A percentile compares a stretch with the other conserved stretches of the same genome.
phyloP scores from a whole-genome alignment of 2,329 filamentous ascomycete genomes.

The Botrytis byssoidea region DNA sequence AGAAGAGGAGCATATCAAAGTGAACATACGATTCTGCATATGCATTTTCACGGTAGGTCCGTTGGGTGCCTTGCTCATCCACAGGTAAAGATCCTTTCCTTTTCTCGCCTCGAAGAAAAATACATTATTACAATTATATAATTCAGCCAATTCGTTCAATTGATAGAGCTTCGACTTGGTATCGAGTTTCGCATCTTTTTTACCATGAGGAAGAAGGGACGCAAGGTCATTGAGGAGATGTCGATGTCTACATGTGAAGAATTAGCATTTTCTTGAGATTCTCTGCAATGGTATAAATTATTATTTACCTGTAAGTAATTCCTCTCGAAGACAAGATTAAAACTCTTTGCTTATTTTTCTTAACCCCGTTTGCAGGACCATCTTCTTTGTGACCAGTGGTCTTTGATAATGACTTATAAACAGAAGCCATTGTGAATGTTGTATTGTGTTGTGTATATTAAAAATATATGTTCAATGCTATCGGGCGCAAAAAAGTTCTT shows the following conservation, averaged over 20 bases:
- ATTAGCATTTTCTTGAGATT: conserved; percentile 16
- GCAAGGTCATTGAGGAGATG: conserved; percentile 90
- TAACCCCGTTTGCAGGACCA: conserved; percentile 48
- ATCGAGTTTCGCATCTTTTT: conserved; percentile 96
- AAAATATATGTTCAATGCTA: conserved; percentile 9
- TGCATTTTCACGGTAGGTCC: conserved; percentile 65
- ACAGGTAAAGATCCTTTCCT: conserved; percentile 89
- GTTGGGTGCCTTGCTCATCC: conserved; percentile 83
- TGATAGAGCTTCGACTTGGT: conserved; percentile 85
- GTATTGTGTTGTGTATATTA: conserved; percentile 23
- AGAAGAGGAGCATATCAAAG: background rate
- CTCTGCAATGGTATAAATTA: background rate
- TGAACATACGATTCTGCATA: conserved; percentile 65
- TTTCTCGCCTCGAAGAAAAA: conserved; percentile 96
- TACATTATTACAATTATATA: conserved; percentile 93
- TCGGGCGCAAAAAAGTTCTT: conserved; percentile 31
- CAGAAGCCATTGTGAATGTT: conserved; percentile 58
- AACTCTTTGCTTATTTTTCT: conserved; percentile 72
- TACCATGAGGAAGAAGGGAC: conserved; percentile 82
- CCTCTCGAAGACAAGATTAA: conserved; percentile 90
- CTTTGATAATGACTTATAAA: conserved; percentile 74
- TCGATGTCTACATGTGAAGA: conserved; percentile 66
- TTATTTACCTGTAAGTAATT: conserved; percentile 74
- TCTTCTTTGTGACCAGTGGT: conserved; percentile 51
- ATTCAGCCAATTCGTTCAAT: conserved; percentile 69